Percentiles rank a stretch among this genome's conserved stretches.
Conservation (phyloP, 78 protist species). For the Dictyostelium citrinum region DNA sequence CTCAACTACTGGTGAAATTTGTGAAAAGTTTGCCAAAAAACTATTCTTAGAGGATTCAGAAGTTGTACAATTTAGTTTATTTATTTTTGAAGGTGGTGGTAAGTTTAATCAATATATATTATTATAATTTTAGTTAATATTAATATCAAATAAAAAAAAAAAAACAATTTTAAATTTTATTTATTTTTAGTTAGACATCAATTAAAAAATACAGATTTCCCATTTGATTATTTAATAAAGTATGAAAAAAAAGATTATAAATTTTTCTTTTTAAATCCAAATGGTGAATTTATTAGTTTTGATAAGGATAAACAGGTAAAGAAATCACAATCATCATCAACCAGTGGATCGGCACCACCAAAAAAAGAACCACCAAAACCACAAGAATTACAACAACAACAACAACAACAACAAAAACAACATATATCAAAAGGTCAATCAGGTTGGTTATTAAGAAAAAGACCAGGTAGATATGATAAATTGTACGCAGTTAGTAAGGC, state of each 20-base stretch:
- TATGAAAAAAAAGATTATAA: slow-evolving; percentile 38
- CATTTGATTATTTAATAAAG: slow-evolving; percentile 36
- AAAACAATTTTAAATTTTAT: neutral
- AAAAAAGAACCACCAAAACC: neutral
- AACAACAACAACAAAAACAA: neutral
- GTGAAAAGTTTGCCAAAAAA: slow-evolving; percentile 56
- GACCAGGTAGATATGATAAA: slow-evolving; percentile 30
- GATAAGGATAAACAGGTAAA: neutral
- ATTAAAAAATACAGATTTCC: slow-evolving; percentile 54
- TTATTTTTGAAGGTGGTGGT: slow-evolving; percentile 65
- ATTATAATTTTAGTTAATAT: too few species aligned
- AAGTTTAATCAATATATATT: too few species aligned
- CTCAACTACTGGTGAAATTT: slow-evolving; percentile 43
- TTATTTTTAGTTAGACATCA: neutral
- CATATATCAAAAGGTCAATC: neutral
- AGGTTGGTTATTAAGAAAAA: slow-evolving; percentile 43
- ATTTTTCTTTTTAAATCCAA: slow-evolving; percentile 46
- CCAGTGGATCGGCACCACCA: neutral
- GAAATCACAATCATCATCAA: neutral
- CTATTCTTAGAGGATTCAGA: slow-evolving; percentile 28
- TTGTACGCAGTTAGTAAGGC: slow-evolving; percentile 17
- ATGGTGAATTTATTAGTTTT: slow-evolving; percentile 70
- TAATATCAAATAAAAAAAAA: too few species aligned
- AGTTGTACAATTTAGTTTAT: slow-evolving; percentile 34
- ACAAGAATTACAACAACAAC: neutral